Evolutionary conservation across 176 grass and related monocot genomes (phyloP), one percentile per base, ranked within the genome.

Genomic region (Saccharum spontaneum): DNA sequence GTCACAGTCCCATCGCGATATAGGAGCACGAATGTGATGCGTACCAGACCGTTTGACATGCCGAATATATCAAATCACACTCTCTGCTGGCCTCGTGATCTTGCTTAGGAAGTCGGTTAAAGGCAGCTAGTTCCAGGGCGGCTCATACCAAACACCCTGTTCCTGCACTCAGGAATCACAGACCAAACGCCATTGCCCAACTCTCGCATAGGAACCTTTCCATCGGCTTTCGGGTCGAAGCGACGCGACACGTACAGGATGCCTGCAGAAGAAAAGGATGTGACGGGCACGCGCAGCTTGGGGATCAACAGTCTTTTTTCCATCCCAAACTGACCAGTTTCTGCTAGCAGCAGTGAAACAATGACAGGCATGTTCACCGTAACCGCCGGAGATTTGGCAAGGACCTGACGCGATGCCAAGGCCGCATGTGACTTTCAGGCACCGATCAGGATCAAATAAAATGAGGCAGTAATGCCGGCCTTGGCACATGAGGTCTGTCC

Each of bases 281-380:
- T 34, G 43, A 33, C 59, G 45, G 37, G 20, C 60, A 34, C 2
- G 43, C 60, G 55, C 70, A 26, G 55, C 41, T 66, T 3, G 20
- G 16, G 7, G 61, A 39, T 68, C 62, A 65, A 17, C 8, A 15
- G 38, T 23, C 46, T 83, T 90, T 83, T 90, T 84, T 34, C 40
- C 12, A 54, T 5, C 57, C 61, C 40, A 50, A 22, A 69, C n/a
- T 40, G 69, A 39, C 48, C 12, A 2, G 62, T 69, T 90, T 80
- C 75, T 52, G 18, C 9, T 64, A 63, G 3, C 43, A 45, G 61
- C 75, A 79, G 61, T 43, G 74, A 16, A 46, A 57, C 84, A 55
- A 46, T 33, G 60, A 16, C 48, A 52, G 48, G 48, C 48, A 17
- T 52, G 48, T 52, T 52, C 48, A 18, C 48, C 48, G 48, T 52